These are phyloP conservation scores for Lachnellula hyalina DNA, from an alignment of 2,329 filamentous ascomycete genomes.

Conservation along the genomic window DNA sequence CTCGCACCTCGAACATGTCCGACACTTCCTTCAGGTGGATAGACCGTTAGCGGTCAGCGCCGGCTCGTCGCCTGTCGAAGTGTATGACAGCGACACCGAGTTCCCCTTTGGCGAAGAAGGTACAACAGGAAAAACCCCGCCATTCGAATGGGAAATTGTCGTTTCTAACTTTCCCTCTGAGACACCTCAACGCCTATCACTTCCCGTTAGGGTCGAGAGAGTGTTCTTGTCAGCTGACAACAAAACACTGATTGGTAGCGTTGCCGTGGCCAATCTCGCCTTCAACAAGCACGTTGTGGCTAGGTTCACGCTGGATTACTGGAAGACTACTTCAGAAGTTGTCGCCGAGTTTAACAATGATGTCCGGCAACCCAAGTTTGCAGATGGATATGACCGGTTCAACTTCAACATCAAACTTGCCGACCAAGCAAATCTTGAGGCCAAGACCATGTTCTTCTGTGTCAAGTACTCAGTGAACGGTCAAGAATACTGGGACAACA, in stretches of 20 bases:
- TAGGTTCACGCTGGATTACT: conserved; percentile 94
- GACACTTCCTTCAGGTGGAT: conserved; percentile 92
- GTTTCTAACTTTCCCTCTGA: conserved; percentile 77
- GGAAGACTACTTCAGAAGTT: conserved; percentile 97
- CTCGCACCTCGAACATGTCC: conserved; percentile 89
- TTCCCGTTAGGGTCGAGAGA: conserved; percentile 75
- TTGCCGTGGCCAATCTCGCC: conserved; percentile 80
- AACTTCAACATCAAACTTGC: conserved; percentile 90
- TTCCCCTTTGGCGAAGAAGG: conserved; percentile 69
- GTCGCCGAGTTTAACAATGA: conserved; percentile 81
- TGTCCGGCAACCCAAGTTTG: conserved; percentile 59
- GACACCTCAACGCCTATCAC: conserved; percentile 52
- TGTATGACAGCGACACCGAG: conserved; percentile 79
- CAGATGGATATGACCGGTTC: conserved; percentile 77
- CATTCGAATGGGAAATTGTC: conserved; percentile 82
- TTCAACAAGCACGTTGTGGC: conserved; percentile 88
- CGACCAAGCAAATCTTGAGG: conserved; percentile 84
- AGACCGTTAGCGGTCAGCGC: conserved; percentile 94
- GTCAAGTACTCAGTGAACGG: conserved; percentile 81
- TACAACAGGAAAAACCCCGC: conserved; percentile 37
- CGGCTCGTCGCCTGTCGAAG: conserved; percentile 84
- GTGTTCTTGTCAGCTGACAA: conserved; percentile 86
- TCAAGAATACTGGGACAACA: conserved; percentile 94
- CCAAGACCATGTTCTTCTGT: conserved; percentile 89
- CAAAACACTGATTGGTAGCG: conserved; percentile 75